Percentiles rank a stretch among this genome's conserved stretches.
Conservation (phyloP, 116 monocot species). For the Cymodocea nodosa region DNA sequence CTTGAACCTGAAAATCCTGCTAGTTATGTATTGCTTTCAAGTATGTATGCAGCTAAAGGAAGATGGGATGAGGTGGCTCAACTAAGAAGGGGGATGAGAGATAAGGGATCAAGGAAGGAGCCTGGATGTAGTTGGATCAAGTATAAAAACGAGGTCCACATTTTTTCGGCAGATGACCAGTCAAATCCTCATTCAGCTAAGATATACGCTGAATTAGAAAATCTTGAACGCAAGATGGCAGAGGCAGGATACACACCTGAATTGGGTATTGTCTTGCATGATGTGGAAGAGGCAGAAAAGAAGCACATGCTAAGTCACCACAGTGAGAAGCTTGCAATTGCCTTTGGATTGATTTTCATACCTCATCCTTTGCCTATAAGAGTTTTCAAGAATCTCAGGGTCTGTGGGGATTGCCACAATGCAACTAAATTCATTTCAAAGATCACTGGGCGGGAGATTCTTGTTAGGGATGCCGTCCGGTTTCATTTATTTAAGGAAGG, state of each 20-base stretch:
- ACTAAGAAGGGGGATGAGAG: slow-evolving; percentile 55
- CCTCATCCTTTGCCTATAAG: slow-evolving; percentile 43
- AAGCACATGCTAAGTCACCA: slow-evolving; percentile 49
- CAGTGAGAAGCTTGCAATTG: slow-evolving; percentile 74
- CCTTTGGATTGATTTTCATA: slow-evolving; percentile 56
- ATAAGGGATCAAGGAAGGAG: slow-evolving; percentile 42
- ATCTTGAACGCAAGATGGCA: slow-evolving; percentile 29
- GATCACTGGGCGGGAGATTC: slow-evolving; percentile 49
- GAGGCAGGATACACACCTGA: slow-evolving; percentile 53
- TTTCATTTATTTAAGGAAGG: slow-evolving; percentile 53
- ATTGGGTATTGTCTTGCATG: slow-evolving; percentile 36
- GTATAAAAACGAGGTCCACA: slow-evolving; percentile 51
- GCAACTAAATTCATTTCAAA: slow-evolving; percentile 60
- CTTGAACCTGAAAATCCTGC: slow-evolving; percentile 56
- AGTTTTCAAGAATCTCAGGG: slow-evolving; percentile 68
- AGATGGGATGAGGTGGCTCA: slow-evolving; percentile 51
- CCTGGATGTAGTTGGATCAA: slow-evolving; percentile 83
- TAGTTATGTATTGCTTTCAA: slow-evolving; percentile 51
- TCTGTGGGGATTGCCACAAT: slow-evolving; percentile 61
- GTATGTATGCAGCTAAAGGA: slow-evolving; percentile 44
- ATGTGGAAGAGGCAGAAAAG: slow-evolving; percentile 44
- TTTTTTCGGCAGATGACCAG: slow-evolving; percentile 68
- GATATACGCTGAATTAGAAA: slow-evolving; percentile 45
- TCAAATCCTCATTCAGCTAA: slow-evolving; percentile 36
- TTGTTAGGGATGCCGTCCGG: slow-evolving; percentile 51